Conservation (phyloP, 768 basidiomycete genomes). For the Pisolithus microcarpus region DNA sequence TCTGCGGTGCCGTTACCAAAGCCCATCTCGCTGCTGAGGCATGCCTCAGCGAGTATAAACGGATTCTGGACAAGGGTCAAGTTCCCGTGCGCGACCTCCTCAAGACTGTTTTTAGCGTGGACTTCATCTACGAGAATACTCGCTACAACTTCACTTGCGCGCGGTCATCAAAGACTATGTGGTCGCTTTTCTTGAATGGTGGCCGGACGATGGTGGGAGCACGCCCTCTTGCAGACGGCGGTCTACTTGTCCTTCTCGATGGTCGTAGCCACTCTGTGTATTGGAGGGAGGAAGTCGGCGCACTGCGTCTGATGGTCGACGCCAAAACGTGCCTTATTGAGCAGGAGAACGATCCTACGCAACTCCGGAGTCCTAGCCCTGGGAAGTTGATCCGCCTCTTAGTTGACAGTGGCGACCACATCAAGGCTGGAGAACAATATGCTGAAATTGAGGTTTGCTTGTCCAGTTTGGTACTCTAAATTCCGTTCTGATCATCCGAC, state of each 20-base stretch:
- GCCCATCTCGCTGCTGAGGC: conserved; percentile 85
- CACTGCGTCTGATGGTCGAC: conserved; percentile 87
- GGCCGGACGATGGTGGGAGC: conserved; percentile 89
- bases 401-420: conserved; percentile 94
- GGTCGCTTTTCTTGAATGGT: conserved; percentile 96
- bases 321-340: conserved; percentile 97
- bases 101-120: conserved; percentile 93
- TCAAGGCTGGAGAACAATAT: conserved; percentile 94
- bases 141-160: conserved; percentile 95
- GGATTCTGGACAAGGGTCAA: conserved; percentile 95
- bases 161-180: conserved; percentile 78
- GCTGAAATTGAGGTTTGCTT: conserved; percentile 88
- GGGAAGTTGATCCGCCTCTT: conserved; percentile 94
- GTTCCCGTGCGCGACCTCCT: conserved; percentile 91
- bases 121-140: conserved; percentile 95
- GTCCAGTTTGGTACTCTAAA: not conserved
- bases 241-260: conserved; percentile 83
- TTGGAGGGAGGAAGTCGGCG: conserved; percentile 97
- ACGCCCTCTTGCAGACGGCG: conserved; percentile 89
- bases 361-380: conserved; percentile 90
- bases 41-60: conserved; percentile 89
- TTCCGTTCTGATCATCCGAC: conserved; percentile 3
- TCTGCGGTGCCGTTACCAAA: conserved; percentile 95
- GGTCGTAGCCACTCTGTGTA: conserved; percentile 96
- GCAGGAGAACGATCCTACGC: conserved; percentile 99